Base-by-base conservation (phyloP, 2,329 filamentous ascomycete species). In the Byssochlamys sp. region DNA sequence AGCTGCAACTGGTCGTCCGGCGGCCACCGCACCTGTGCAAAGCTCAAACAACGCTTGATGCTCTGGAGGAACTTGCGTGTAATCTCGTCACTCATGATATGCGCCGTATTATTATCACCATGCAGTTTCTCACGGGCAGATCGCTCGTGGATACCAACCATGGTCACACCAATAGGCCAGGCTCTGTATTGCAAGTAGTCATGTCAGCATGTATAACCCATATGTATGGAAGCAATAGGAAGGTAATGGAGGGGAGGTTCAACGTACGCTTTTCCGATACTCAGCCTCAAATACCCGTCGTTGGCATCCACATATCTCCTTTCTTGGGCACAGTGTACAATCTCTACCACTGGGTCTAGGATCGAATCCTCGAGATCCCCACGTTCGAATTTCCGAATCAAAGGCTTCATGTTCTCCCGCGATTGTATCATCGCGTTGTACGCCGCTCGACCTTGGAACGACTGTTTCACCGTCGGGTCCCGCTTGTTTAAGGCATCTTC, bases 131-230 rank as follows among this genome's bases (percentile, higher is more conserved):
- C 94, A 61, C 94, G 84, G 24, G 94, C 92, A 64, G 88, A 94
- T 69, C 94, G 85, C 79, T 97, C 94, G 82, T 99, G 94, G 66
- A 99, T 99, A 80, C 94, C 94, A 68, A 99, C 94, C 94, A 97
- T 99, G 72, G 94, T 99, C 45, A 99, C 94, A 75, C 94, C 94
- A 68, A 99, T 99, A 26, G 94, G 94, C 94, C 94, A 99, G 14
- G 94, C 94, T 61, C 78, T 81, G 58, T 6, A 57, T 25, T 33
- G 49, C 55, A 31, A 10, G 28, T 52, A 45, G 51, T 56, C 31
- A 61, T 25, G 53, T 52, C 6, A 31, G 11, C 14, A 31, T 51
- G 31, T 19, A 66, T 62, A 67, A 64, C 24, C 29, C 26, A 27
- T 4, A 29, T 28, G 5, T 53, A 35, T 7, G 0, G 49, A 52